Evolutionary conservation across 202 grass and related monocot species (phyloP), one percentile per base, ranked within the genome.

Genomic region (Miscanthus sacchariflorus): DNA sequence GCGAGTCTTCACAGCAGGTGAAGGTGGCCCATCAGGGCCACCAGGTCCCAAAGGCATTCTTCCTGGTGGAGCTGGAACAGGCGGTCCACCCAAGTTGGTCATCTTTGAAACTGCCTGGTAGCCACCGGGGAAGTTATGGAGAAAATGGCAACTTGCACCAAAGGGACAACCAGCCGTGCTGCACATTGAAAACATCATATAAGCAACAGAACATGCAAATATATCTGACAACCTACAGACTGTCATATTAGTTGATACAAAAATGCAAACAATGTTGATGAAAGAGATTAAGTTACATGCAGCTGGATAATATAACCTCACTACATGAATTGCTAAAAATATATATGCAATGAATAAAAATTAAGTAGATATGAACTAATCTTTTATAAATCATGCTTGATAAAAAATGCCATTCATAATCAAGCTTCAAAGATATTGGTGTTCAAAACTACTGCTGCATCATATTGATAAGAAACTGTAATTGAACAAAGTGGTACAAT

Each of bases 81-180:
- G 66, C 18, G 86, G 88, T 25, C 82, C 85, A 76, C 86, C 82
- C 68, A 92, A 81, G 90, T 88, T 98, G 75, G 78, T 91, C 93
- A 94, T 93, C 84, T 95, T 93, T 87, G 87, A 38, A 71, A 93
- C 95, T 18, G 91, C 91, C 71, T 92, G 88, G 68, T 95, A 91
- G 64, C 93, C 96, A n/a, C 95, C 95, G 43, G 93, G 96, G 36
- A 95, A 88, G 72, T 93, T 90, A 70, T 95, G 93, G 71, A 95
- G 93, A 84, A 98, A 98, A 87, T 95, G 96, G 84, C 93, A 98
- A 75, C 79, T 78, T 1, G 90, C 83, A 80, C 93, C 96, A 81
- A 95, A 98, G 44, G 93, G 96, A 81, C 96, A 98, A 39, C 92
- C 93, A 75, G 92, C 81, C 81, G 85, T 94, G 58, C 96, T 98